phyloP scores from a whole-genome alignment of 345 rosid genomes.

The Diplotaxis tenuifolia region DNA sequence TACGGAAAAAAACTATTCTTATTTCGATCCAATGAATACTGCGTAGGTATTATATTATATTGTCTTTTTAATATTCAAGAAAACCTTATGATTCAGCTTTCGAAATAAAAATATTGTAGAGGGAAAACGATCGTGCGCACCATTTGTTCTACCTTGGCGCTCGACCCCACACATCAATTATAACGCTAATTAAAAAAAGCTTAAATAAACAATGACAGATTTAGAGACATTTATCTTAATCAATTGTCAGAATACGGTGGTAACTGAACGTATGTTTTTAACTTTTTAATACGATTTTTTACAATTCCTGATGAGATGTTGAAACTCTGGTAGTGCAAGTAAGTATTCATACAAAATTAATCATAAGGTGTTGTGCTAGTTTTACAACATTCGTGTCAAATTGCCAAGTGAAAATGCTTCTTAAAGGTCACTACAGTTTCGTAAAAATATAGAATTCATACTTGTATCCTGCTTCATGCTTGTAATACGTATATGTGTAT shows the following conservation, averaged over 20 bases:
- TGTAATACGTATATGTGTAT: neutral
- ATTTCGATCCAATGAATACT: constrained; percentile 28
- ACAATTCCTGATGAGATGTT: neutral
- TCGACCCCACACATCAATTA: constrained; percentile 42
- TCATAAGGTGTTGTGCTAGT: neutral
- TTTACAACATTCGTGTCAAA: neutral
- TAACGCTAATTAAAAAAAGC: constrained; percentile 31
- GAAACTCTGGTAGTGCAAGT: neutral
- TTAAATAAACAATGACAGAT: constrained; percentile 15
- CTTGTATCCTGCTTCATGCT: neutral
- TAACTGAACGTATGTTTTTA: neutral
- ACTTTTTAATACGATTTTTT: neutral
- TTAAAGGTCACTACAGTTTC: neutral
- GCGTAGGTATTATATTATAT: neutral
- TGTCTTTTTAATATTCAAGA: neutral
- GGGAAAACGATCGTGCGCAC: constrained; percentile 39
- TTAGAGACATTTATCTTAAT: constrained; percentile 21
- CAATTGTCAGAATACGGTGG: neutral
- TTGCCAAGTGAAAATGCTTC: neutral
- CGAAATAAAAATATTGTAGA: constrained; percentile 13
- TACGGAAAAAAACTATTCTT: neutral
- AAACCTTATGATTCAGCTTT: constrained; percentile 29
- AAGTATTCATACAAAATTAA: too few species aligned
- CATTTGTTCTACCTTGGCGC: constrained; percentile 39
- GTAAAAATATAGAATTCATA: neutral